phyloP scores from a whole-genome alignment of 306 rosid genomes.

The Bauhinia variegata region DNA sequence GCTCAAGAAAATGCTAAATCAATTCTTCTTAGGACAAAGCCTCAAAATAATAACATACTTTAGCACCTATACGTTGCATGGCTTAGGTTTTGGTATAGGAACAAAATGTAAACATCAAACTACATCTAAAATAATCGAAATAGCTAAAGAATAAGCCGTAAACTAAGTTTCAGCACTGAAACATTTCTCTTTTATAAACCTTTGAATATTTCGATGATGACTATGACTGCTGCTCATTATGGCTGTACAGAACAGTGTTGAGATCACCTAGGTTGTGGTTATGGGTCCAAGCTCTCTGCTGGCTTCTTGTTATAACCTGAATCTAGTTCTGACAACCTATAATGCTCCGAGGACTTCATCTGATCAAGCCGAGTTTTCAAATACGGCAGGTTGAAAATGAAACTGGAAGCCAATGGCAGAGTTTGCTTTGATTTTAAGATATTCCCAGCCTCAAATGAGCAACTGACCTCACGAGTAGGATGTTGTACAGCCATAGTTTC shows the following conservation, averaged over 20 bases:
- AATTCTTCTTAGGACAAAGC: no score
- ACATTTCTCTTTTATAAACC: not conserved
- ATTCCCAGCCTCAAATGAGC: conserved; percentile 25
- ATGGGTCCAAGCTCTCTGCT: conserved; percentile 2
- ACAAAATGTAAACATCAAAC: no score
- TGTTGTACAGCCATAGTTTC: conserved; percentile 15
- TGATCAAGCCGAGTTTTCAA: conserved; percentile 50
- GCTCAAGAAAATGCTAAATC: no score
- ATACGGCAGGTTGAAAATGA: conserved; percentile 49
- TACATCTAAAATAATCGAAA: not conserved
- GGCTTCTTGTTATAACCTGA: conserved; percentile 11
- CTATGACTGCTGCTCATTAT: conserved; percentile 3
- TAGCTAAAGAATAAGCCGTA: not conserved
- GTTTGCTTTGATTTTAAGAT: conserved; percentile 26
- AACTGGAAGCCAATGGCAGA: conserved; percentile 30
- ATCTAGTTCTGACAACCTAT: conserved; percentile 18
- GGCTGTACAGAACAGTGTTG: conserved; percentile 10
- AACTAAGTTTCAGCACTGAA: not conserved
- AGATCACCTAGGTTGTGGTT: conserved; percentile 24
- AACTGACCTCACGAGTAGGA: conserved; percentile 7
- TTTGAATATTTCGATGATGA: not conserved
- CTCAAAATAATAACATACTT: no score
- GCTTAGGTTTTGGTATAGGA: no score
- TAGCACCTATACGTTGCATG: no score
- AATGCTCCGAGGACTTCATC: conserved; percentile 36